Percentiles rank a stretch among this genome's conserved stretches.
Evolutionary conservation across 257 asterid species (phyloP).

Genomic region (Cinchona pubescens): DNA sequence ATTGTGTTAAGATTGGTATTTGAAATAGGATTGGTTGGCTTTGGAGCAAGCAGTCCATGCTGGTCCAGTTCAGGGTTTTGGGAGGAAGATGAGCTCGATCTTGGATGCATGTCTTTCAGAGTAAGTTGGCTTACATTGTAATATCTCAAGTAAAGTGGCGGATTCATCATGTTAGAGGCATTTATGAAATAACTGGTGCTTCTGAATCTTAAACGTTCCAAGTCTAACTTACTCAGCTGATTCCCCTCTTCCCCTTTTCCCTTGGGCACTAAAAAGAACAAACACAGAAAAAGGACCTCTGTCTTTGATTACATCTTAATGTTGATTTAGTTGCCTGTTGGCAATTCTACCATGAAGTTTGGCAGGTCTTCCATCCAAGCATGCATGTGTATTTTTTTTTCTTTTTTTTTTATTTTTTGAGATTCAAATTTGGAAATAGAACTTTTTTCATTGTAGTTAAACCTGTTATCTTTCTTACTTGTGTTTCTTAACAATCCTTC

Average conservation of each 20-base stretch:
- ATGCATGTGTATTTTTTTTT: background rate
- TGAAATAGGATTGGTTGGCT: constrained; percentile 64
- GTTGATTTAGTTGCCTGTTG: background rate
- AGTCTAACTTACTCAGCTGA: background rate
- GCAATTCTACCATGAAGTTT: background rate
- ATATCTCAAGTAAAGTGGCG: background rate
- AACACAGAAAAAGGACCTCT: background rate
- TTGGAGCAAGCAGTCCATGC: constrained; percentile 75
- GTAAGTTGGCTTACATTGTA: constrained; percentile 37
- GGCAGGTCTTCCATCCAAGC: background rate
- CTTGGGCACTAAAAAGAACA: background rate
- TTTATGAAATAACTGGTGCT: background rate
- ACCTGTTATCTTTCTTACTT: too few species aligned
- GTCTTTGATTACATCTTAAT: too few species aligned
- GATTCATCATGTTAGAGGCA: background rate
- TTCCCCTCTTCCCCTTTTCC: background rate
- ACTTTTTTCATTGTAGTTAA: too few species aligned
- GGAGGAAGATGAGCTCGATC: constrained; percentile 72
- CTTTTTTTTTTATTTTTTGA: too few species aligned
- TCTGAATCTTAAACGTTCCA: background rate
- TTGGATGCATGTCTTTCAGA: constrained; percentile 61
- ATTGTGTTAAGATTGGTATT: background rate
- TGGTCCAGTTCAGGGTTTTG: constrained; percentile 74
- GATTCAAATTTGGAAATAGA: too few species aligned
- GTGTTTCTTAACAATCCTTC: background rate